Evolutionary conservation across 352 stramenopile species (phyloP).

Genomic region (Discostella stelligera): DNA sequence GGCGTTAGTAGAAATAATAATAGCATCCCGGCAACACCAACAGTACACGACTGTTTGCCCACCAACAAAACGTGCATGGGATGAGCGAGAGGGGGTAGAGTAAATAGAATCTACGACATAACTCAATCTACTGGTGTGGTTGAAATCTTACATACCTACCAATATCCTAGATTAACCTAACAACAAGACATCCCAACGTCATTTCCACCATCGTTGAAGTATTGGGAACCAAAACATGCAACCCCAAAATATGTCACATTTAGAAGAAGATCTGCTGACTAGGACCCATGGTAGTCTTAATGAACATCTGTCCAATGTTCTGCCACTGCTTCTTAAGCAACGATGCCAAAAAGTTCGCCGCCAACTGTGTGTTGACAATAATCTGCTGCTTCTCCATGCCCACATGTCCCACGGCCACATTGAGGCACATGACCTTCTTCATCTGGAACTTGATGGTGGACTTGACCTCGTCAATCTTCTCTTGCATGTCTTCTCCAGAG

Average conservation of each 20-base stretch:
- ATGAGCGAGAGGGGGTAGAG: too few species aligned
- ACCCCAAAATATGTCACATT: too few species aligned
- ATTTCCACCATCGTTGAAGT: too few species aligned
- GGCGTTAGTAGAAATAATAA: too few species aligned
- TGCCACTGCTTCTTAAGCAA: constrained; percentile 99
- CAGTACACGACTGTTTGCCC: too few species aligned
- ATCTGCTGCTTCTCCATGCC: constrained; percentile 93
- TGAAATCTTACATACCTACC: too few species aligned
- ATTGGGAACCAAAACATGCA: too few species aligned
- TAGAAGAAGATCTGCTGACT: constrained; percentile 99
- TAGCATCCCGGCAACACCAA: too few species aligned
- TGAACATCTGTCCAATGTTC: constrained; percentile 99
- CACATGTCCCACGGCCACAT: constrained; percentile 97
- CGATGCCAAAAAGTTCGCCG: constrained; percentile 98
- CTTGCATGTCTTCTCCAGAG: constrained; percentile 92
- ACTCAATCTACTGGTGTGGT: too few species aligned
- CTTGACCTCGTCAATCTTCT: constrained; percentile 97
- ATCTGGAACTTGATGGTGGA: constrained; percentile 99
- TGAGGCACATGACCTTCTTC: constrained; percentile 99
- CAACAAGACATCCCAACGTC: background rate
- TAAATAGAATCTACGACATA: too few species aligned
- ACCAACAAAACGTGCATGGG: too few species aligned
- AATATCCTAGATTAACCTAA: background rate
- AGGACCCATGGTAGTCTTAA: constrained; percentile 99
- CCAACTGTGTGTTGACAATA: constrained; percentile 96